These are phyloP conservation scores for Microthyrium microscopicum DNA, from an alignment of 2,329 filamentous ascomycete genomes.

Conservation along the genomic window DNA sequence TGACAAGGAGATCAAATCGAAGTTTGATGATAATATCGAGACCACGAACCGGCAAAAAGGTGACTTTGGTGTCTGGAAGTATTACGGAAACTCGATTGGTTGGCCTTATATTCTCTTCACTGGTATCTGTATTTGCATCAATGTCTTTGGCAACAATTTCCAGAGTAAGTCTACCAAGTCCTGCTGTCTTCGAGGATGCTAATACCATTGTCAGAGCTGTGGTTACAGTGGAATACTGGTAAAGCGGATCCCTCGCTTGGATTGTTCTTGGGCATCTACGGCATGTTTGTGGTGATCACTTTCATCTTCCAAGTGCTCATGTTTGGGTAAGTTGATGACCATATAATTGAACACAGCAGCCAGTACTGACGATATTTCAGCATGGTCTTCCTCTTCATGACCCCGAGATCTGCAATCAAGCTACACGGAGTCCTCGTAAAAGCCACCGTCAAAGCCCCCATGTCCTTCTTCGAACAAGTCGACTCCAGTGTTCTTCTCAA, in stretches of 20 bases:
- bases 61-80: slow-evolving; percentile 3
- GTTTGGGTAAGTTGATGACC: neutral
- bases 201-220: neutral
- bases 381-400: slow-evolving; percentile 1
- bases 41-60: slow-evolving; percentile 4
- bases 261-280: slow-evolving; percentile 4
- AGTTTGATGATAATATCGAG: neutral
- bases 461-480: slow-evolving; percentile 3
- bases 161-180: neutral
- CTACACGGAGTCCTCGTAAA: slow-evolving; percentile 3
- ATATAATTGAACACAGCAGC: neutral
- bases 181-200: neutral
- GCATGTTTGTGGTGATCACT: neutral
- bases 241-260: neutral
- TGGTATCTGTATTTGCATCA: neutral
- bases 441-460: slow-evolving; percentile 2
- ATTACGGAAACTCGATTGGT: slow-evolving; percentile 5
- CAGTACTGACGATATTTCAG: slow-evolving; percentile 1
- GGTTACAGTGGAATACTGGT: slow-evolving; percentile 7
- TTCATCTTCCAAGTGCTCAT: neutral
- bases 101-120: slow-evolving; percentile 1
- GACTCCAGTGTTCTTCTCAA: slow-evolving; percentile 5
- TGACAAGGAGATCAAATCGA: neutral
- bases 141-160: slow-evolving; percentile 2
- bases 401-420: slow-evolving; percentile 3